Conservation (phyloP, 441 rosid species). For the Manihot esculenta region DNA sequence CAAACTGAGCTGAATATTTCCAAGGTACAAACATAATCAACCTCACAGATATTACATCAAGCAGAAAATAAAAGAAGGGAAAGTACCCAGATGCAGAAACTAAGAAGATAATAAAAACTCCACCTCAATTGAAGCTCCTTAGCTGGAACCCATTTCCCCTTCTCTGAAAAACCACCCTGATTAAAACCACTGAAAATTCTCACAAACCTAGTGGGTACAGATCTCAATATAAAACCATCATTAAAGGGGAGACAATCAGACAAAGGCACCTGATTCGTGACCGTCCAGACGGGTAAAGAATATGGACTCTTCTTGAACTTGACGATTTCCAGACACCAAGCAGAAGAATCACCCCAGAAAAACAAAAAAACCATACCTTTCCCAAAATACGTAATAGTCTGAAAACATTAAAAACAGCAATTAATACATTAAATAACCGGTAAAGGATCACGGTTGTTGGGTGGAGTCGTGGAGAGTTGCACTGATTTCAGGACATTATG, state of each 20-base stretch:
- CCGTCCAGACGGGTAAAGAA: conserved; percentile 44
- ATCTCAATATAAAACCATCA: conserved; percentile 21
- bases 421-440: too few relatives aligned
- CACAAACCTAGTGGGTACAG: neutral
- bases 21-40: conserved; percentile 2
- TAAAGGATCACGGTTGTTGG: neutral
- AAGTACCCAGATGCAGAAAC: conserved; percentile 5
- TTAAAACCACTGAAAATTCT: neutral
- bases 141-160: conserved; percentile 12
- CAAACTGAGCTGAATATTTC: too few relatives aligned
- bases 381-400: neutral
- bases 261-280: conserved; percentile 41
- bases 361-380: neutral
- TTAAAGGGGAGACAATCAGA: conserved; percentile 21
- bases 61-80: neutral
- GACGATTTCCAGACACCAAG: conserved; percentile 16
- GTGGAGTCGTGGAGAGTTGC: too few relatives aligned
- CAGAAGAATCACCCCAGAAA: conserved; percentile 18
- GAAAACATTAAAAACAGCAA: neutral
- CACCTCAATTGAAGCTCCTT: conserved; percentile 19
- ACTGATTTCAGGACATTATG: too few relatives aligned
- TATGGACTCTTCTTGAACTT: conserved; percentile 36
- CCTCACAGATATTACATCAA: neutral
- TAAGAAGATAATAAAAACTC: conserved; percentile 6
- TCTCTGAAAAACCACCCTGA: conserved; percentile 22